These are phyloP conservation scores for Pharnaceum exiguum DNA, from an alignment of 148 eudicot genomes.

Conservation along the genomic window DNA sequence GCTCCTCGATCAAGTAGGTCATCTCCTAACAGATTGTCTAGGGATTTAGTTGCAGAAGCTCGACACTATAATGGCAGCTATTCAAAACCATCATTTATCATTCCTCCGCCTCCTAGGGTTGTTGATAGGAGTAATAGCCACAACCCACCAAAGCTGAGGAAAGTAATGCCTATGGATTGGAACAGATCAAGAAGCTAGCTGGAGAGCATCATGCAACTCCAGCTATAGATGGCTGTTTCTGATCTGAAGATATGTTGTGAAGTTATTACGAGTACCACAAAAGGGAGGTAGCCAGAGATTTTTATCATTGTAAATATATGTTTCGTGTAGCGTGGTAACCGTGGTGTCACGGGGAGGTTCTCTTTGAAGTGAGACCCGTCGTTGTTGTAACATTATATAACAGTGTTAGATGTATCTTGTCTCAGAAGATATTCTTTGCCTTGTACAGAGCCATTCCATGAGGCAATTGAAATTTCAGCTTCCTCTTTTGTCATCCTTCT, in stretches of 20 bases:
- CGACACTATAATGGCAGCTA: conserved; percentile 28
- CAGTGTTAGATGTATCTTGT: conserved; percentile 3
- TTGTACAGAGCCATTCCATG: conserved; percentile 39
- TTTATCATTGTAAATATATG: conserved; percentile 40
- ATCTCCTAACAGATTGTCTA: conserved; percentile 45
- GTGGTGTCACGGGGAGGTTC: conserved; percentile 15
- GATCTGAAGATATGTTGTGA: conserved; percentile 16
- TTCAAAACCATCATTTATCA: conserved; percentile 32
- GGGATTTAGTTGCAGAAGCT: conserved; percentile 34
- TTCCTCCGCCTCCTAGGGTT: conserved; percentile 46
- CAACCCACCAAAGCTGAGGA: conserved; percentile 46
- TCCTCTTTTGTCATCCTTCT: conserved; percentile 5
- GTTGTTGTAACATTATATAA: conserved; percentile 29
- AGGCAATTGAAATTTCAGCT: conserved; percentile 34
- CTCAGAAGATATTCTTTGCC: conserved; percentile 28
- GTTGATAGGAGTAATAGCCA: conserved; percentile 36
- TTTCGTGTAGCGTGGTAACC: conserved; percentile 28
- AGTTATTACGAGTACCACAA: conserved; percentile 6
- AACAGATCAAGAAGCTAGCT: conserved; percentile 38
- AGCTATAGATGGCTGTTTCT: conserved; percentile 2
- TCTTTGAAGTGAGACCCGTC: conserved; percentile 18
- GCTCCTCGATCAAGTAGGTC: conserved; percentile 56
- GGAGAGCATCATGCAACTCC: background rate
- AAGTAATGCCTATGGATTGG: conserved; percentile 46
- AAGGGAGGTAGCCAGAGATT: conserved; percentile 6